These are phyloP conservation scores for Bertia moriformis DNA, from an alignment of 2,329 filamentous ascomycete species.

Conservation along the genomic window DNA sequence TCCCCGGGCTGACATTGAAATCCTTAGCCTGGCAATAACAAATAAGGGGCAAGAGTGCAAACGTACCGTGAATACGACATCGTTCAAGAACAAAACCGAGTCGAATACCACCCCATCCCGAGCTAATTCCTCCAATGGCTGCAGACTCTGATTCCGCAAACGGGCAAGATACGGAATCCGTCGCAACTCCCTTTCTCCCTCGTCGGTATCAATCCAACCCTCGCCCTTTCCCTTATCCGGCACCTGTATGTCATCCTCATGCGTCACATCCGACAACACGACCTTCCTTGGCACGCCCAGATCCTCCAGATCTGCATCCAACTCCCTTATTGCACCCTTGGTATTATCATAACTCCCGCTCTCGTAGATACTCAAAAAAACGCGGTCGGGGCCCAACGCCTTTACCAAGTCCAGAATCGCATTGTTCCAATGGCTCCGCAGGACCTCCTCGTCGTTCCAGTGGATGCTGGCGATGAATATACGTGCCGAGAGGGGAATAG, in stretches of 20 bases:
- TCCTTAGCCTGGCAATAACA: conserved; percentile 19
- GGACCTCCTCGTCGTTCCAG: conserved; percentile 48
- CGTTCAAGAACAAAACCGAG: conserved; percentile 43
- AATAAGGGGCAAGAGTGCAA: conserved; percentile 4
- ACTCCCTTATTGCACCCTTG: conserved; percentile 41
- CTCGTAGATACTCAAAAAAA: conserved; percentile 52
- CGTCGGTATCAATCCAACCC: conserved; percentile 46
- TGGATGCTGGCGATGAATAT: conserved; percentile 56
- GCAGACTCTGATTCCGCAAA: conserved; percentile 46
- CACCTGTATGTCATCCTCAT: conserved; percentile 36
- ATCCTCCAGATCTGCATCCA: conserved; percentile 35
- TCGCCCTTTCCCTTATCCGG: conserved; percentile 22
- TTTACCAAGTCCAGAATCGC: conserved; percentile 39
- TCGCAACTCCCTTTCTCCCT: conserved; percentile 37
- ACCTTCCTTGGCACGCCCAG: conserved; percentile 37
- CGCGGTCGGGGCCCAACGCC: conserved; percentile 42
- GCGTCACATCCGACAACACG: conserved; percentile 34
- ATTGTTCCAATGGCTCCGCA: conserved; percentile 43
- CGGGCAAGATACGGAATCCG: conserved; percentile 55
- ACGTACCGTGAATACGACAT: conserved; percentile 40
- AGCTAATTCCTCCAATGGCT: conserved; percentile 28
- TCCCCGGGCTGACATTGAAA: too few species aligned
- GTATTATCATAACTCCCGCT: conserved; percentile 55
- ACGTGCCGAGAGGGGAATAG: too few species aligned
- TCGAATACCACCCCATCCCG: conserved; percentile 30